Evolutionary conservation across 1,139 yeast genomes (phyloP), one percentile per base, ranked within the genome.

Genomic region (Yamadazyma conglobata): DNA sequence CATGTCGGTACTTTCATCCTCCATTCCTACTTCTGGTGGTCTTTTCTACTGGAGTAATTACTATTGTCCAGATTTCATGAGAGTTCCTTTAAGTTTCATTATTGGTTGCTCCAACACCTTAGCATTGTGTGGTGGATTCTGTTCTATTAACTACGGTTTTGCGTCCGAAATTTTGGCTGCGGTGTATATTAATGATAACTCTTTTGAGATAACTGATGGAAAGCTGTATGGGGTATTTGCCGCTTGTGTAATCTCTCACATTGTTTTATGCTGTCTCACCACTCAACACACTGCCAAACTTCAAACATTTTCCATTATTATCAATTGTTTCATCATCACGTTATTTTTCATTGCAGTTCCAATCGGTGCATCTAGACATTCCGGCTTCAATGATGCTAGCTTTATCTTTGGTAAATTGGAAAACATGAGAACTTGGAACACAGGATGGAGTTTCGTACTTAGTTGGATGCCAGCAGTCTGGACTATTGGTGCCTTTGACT

Each of bases 1-100:
- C n/a, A 78, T 80, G 64, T 73, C 84, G 10, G 79, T 79, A 40
- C 57, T 79, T 32, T 81, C 82, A 1, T 72, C 80, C 18, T 71
- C 84, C n/a, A 73, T 77, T 50, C 88, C 88, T 30, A 79, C 88
- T 3, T 69, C 80, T 14, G 87, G 88, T 35, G 88, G 87, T 6
- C 60, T 79, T 46, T 79, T 78, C 51, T 78, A 76, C 54, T 57
- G 78, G 72, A 52, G 77, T 3, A 61, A 59, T 37, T 62, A 58
- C 42, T 64, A 57, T 42, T 53, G 62, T 28, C 64, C 62, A 0
- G 62, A 56, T 27, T 30, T 40, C 3, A 26, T 50, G 12, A 44
- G 65, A 31, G 61, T 60, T 10, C 64, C 65, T 0, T 47, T 62
- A 27, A 55, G 65, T 52, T 61, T 58, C 34, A 47, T 81, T 32